Base-by-base conservation (phyloP, 208 protist genomes). In the Borovskyia barvae region DNA sequence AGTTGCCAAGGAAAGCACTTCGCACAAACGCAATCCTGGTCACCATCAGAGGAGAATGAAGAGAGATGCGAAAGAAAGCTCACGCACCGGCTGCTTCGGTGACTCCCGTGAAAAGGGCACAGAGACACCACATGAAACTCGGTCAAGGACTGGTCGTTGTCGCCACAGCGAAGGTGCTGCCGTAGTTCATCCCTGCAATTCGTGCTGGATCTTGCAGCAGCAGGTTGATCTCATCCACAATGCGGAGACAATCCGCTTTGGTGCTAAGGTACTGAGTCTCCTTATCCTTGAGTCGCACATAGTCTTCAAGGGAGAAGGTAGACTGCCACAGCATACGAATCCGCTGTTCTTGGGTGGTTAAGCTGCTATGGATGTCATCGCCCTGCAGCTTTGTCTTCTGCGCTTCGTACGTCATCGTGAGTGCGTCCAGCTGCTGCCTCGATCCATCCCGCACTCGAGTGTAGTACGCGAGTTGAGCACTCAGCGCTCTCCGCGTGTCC, bases 291-390 rank as follows among this genome's bases (percentile, higher is more conserved):
- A 92, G 72, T 2, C 82, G 78, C 32, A 97, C 85, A 75, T 93
- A 95, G 56, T 97, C 92, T 41, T 95, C 85, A 1, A 97, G 66
- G 1, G 72, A 71, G 51, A 90, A 97, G 30, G 78, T 80, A 19
- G 88, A 92, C 72, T 97, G 92, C 72, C 88, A 90, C 48, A 94
- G 57, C 49, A 82, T 67, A 32, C 89, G 84, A 51, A 97, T 70
- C 51, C 91, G 88, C 56, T 93, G 82, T 59, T 97, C 88, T 35
- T 93, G 84, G 42, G 80, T 76, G 4, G 75, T 65, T 7, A 94
- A 72, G 1, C 75, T 66, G 14, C 49, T 68, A 66, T 82, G 78
- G 6, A 90, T 45, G 17, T 82, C 62, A 55, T 93, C 72, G 2
- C 51, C 60, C 30, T 85, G 67, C 32, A 95, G 56, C 26, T 61